phyloP scores from a whole-genome alignment of 345 rosid species.

The Arabidopsis thaliana region DNA sequence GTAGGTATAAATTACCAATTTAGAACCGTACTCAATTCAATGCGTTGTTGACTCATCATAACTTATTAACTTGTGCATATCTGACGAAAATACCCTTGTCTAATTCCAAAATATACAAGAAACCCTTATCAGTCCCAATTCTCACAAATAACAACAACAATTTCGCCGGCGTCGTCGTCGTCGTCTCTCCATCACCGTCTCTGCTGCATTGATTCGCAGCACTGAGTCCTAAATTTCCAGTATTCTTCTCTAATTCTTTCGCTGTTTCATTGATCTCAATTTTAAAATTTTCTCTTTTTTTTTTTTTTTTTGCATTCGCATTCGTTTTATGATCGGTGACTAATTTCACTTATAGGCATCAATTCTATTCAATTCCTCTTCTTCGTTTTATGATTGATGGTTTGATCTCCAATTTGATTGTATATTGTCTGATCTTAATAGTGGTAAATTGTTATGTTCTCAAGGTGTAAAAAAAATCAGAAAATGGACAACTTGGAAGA shows the following conservation, averaged over 20 bases:
- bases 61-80: neutral
- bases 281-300: conserved; percentile 1
- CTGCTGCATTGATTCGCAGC: conserved; percentile 5
- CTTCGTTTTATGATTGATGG: neutral
- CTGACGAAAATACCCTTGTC: conserved; percentile 25
- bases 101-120: conserved; percentile 1
- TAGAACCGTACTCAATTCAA: neutral
- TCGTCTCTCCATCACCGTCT: conserved; percentile 9
- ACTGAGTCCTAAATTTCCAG: neutral
- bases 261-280: conserved; percentile 30
- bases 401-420: neutral
- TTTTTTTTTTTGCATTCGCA: neutral
- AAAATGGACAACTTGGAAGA: conserved; percentile 72
- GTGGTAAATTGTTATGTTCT: neutral
- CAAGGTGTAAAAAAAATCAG: neutral
- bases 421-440: neutral
- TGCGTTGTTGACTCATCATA: neutral
- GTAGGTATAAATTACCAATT: no score
- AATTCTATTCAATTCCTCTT: no score
- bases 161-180: conserved; percentile 5
- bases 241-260: neutral
- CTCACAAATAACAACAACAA: neutral
- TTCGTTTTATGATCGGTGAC: neutral
- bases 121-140: conserved; percentile 17
- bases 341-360: no score